Evolutionary conservation across 345 rosid genomes (phyloP), one percentile per base, ranked within the genome.

Genomic region (Camelina laxa): DNA sequence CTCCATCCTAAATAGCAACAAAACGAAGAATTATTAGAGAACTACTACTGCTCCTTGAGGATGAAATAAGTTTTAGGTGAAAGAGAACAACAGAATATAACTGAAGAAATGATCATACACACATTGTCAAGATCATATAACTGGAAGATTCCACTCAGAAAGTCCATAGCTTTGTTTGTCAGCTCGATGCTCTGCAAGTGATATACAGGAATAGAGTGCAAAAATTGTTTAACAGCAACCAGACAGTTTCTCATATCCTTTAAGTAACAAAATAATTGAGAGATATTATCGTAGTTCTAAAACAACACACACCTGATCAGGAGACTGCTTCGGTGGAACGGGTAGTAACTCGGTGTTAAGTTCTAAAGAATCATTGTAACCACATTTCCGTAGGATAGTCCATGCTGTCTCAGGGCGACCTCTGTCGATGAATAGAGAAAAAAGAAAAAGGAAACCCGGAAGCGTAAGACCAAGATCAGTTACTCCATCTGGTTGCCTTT

Each of bases 321-420:
- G 81, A 80, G 86, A 83, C 67, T 79, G 86, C 82, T 85, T 91
- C 14, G 75, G 61, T 66, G 91, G 90, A 80, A 83, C 42, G 1
- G 87, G 82, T 70, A 91, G 85, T 62, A 79, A 80, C 75, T 87
- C 88, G 72, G 84, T 80, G 77, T 82, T 87, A 59, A 91, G 82
- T 80, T 85, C 88, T 75, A 91, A 80, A 50, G 82, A 80, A 74
- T 86, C 88, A 55, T 83, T 80, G 78, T 89, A 91, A 62, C 95
- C 95, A 77, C 83, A 91, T 82, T 86, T 87, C 75, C 97, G 87
- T 74, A 91, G 76, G 63, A 91, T 91, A 72, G 90, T 81, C 97
- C 97, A 91, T 72, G 89, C 83, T 60, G 92, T 86, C 82, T 91
- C 97, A 67, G 84, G 83, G 33, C 90, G 91, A 24, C 97, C 92